phyloP scores from a whole-genome alignment of 2,329 filamentous ascomycete species.

The Podosphaera fusca region DNA sequence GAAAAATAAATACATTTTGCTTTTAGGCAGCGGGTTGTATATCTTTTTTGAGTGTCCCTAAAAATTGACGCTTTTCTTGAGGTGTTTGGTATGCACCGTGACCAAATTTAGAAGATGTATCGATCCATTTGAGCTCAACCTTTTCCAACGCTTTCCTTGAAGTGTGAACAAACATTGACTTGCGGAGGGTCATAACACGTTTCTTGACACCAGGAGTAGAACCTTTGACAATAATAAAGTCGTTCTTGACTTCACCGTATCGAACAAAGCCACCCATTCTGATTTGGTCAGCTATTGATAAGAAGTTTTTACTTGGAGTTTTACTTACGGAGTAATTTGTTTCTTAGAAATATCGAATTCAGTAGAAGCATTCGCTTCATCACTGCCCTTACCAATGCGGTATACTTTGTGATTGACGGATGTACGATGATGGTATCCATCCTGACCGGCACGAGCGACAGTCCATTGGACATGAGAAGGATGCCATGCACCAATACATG shows the following conservation, averaged over 20 bases:
- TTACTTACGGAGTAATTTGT: slow-evolving; percentile 92
- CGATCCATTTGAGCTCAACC: slow-evolving; percentile 99
- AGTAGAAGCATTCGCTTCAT: slow-evolving; percentile 82
- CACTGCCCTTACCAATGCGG: slow-evolving; percentile 82
- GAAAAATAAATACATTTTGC: slow-evolving; percentile 6
- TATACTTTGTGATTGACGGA: slow-evolving; percentile 99
- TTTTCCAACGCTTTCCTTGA: slow-evolving; percentile 92
- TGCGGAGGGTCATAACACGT: slow-evolving; percentile 95
- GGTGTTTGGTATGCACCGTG: slow-evolving; percentile 98
- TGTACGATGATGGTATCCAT: slow-evolving; percentile 99
- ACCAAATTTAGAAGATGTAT: slow-evolving; percentile 98
- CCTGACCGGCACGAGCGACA: slow-evolving; percentile 98
- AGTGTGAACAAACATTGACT: slow-evolving; percentile 96
- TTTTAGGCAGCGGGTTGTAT: slow-evolving; percentile 31
- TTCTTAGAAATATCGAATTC: slow-evolving; percentile 97
- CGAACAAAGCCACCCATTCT: slow-evolving; percentile 98
- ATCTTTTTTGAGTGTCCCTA: slow-evolving; percentile 99
- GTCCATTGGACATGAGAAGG: slow-evolving; percentile 99
- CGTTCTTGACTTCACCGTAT: slow-evolving; percentile 98
- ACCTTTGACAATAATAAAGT: slow-evolving; percentile 95
- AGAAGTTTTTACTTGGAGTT: neutral
- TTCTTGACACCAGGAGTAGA: slow-evolving; percentile 97
- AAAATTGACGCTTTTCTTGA: slow-evolving; percentile 91
- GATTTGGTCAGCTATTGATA: slow-evolving; percentile 16
- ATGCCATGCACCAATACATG: slow-evolving; percentile 99